These are phyloP conservation scores for Mitragyna speciosa DNA, from an alignment of 257 asterid genomes.

Conservation along the genomic window DNA sequence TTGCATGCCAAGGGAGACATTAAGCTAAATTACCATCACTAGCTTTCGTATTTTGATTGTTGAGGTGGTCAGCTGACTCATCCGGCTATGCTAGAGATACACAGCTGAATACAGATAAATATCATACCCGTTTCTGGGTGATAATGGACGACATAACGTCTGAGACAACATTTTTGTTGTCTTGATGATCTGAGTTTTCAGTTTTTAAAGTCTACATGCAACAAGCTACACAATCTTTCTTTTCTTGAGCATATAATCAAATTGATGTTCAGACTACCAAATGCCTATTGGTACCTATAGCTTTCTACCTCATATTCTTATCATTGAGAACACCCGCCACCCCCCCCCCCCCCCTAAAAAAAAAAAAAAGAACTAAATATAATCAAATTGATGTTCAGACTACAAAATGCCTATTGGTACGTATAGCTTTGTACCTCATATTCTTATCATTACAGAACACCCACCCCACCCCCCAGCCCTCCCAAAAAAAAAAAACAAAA, in stretches of 20 bases:
- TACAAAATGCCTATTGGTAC: no score
- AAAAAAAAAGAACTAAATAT: no score
- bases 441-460: no score
- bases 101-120: background rate
- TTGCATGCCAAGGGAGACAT: background rate
- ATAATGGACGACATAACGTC: background rate
- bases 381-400: no score
- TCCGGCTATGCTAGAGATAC: background rate
- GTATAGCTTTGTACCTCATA: no score
- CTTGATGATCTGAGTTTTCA: background rate
- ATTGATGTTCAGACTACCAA: background rate
- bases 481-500: no score
- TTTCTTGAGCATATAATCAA: background rate
- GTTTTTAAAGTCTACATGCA: background rate
- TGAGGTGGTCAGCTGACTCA: slow-evolving; percentile 9
- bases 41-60: background rate
- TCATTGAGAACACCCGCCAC: no score
- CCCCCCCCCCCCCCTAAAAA: no score
- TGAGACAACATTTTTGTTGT: background rate
- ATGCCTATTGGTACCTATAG: background rate
- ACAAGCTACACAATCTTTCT: background rate
- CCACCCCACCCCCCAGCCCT: no score
- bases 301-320: background rate
- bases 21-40: background rate
- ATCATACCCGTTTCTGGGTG: background rate